Evolutionary conservation across 495 filamentous ascomycete genomes (phyloP).

Genomic region (Penicillium simplicissimum): DNA sequence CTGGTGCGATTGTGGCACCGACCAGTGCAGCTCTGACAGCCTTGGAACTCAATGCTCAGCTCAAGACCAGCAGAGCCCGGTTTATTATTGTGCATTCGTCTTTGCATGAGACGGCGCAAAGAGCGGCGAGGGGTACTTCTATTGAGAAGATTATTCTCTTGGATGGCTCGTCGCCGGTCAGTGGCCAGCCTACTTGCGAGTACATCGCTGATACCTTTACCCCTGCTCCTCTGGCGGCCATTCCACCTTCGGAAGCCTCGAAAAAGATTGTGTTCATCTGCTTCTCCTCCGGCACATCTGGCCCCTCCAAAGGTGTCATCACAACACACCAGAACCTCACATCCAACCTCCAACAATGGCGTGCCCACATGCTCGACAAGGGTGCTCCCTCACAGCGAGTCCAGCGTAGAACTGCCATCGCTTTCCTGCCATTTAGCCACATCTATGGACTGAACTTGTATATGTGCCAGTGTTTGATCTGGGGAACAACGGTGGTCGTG

Average conservation of each 20-base stretch:
- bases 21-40: conserved; percentile 80
- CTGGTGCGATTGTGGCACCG: conserved; percentile 71
- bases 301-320: conserved; percentile 50
- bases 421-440: conserved; percentile 84
- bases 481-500: conserved; percentile 50
- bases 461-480: conserved; percentile 25
- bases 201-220: conserved; percentile 22
- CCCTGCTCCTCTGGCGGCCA: conserved; percentile 5
- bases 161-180: conserved; percentile 12
- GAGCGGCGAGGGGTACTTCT: conserved; percentile 53
- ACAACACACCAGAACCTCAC: conserved; percentile 75
- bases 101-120: conserved; percentile 57
- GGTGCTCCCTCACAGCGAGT: conserved; percentile 14
- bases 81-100: conserved; percentile 68
- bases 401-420: conserved; percentile 63
- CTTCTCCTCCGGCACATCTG: conserved; percentile 29
- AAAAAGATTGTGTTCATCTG: conserved; percentile 20
- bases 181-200: conserved; percentile 25
- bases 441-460: conserved; percentile 62
- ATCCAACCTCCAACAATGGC: conserved; percentile 54
- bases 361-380: conserved; percentile 14
- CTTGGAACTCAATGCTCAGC: conserved; percentile 81
- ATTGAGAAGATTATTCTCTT: conserved; percentile 22
- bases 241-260: conserved; percentile 15
- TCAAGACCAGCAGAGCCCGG: conserved; percentile 71